Evolutionary conservation across 495 filamentous ascomycete species (phyloP).

Genomic region (Friedmanniomyces simplex): DNA sequence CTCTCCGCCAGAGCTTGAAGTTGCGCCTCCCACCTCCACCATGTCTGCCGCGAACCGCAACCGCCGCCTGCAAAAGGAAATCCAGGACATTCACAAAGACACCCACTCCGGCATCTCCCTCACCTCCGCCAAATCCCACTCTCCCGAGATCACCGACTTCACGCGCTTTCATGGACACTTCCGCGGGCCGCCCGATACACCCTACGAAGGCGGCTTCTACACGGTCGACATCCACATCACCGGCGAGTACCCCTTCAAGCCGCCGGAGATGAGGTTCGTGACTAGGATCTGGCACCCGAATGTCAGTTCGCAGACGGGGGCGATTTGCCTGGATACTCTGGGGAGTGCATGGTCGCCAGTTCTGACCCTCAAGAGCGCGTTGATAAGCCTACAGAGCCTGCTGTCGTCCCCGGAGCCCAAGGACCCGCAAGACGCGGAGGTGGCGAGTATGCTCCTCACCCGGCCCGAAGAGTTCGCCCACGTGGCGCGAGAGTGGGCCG

Average conservation of each 20-base stretch:
- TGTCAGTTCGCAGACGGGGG: slow-evolving; percentile 88
- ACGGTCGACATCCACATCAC: slow-evolving; percentile 79
- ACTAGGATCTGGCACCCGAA: slow-evolving; percentile 99
- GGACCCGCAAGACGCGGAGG: slow-evolving; percentile 94
- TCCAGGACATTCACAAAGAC: slow-evolving; percentile 76
- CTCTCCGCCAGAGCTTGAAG: not conserved
- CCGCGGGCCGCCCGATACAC: slow-evolving; percentile 79
- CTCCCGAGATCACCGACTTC: slow-evolving; percentile 50
- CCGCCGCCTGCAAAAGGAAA: slow-evolving; percentile 84
- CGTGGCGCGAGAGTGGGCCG: slow-evolving; percentile 83
- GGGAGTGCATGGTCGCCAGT: slow-evolving; percentile 87
- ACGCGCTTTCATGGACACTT: slow-evolving; percentile 79
- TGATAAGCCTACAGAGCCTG: slow-evolving; percentile 85
- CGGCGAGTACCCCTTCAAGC: slow-evolving; percentile 83
- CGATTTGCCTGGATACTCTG: slow-evolving; percentile 94
- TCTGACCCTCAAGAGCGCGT: slow-evolving; percentile 87
- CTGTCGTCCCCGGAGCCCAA: slow-evolving; percentile 91
- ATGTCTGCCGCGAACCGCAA: slow-evolving; percentile 48
- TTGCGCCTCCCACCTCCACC: not conserved
- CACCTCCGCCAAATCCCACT: slow-evolving; percentile 43
- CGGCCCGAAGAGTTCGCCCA: slow-evolving; percentile 68
- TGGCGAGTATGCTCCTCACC: slow-evolving; percentile 79
- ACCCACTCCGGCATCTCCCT: slow-evolving; percentile 56
- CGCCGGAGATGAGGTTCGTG: slow-evolving; percentile 83
- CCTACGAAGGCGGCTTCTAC: slow-evolving; percentile 84